These are phyloP conservation scores for Candida boidinii DNA, from an alignment of 805 yeast species.

Conservation along the genomic window DNA sequence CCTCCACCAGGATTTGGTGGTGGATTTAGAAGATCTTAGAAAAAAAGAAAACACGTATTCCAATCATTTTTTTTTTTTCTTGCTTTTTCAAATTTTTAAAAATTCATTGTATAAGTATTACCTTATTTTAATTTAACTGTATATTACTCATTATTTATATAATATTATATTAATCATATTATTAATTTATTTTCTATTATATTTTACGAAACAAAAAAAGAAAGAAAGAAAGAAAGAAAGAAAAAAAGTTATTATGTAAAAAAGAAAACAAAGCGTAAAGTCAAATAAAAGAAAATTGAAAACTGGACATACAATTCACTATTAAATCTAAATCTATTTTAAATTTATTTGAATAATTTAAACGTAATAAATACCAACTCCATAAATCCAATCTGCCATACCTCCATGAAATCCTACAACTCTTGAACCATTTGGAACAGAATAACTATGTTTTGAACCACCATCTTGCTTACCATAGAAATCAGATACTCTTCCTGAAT, in stretches of 20 bases:
- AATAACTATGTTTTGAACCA: constrained; percentile 47
- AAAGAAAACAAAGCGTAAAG: too few relatives aligned
- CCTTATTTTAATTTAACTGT: neutral
- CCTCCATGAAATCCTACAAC: constrained; percentile 71
- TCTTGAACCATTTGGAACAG: constrained; percentile 53
- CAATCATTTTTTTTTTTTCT: neutral
- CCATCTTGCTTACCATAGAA: constrained; percentile 68
- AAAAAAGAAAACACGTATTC: neutral
- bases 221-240: neutral
- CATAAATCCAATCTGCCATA: constrained; percentile 62
- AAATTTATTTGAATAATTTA: constrained; percentile 1
- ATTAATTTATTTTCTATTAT: neutral
- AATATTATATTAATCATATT: neutral
- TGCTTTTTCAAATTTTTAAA: neutral
- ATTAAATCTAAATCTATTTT: neutral
- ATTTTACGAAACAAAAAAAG: constrained; percentile 1
- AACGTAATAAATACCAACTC: constrained; percentile 61
- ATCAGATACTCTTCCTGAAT: constrained; percentile 41
- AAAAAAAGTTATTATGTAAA: too few relatives aligned
- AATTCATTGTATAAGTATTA: neutral
- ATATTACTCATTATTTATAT: neutral
- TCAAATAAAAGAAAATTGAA: too few relatives aligned
- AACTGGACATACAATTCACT: too few relatives aligned
- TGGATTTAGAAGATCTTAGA: constrained; percentile 2
- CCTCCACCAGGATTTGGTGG: constrained; percentile 2